Percentiles rank a stretch among this genome's conserved stretches.
Evolutionary conservation across 352 stramenopile species (phyloP).

Genomic region (Thraustotheca clavata): DNA sequence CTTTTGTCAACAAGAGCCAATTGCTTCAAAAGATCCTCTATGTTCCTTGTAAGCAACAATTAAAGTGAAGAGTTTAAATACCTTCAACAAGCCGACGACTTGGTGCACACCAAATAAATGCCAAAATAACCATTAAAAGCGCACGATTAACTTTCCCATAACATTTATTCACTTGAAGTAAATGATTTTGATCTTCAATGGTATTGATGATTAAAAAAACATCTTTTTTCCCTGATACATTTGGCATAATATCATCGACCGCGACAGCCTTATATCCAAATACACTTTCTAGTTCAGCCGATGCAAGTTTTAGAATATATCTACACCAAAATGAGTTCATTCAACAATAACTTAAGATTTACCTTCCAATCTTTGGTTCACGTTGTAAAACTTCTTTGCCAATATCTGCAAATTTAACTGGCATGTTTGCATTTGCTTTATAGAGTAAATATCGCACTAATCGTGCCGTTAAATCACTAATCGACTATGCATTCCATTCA

Average conservation of each 20-base stretch:
- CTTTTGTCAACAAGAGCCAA: conserved; percentile 47
- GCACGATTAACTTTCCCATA: conserved; percentile 46
- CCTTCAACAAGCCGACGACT: conserved; percentile 59
- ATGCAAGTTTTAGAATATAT: conserved; percentile 72
- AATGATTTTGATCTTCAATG: conserved; percentile 56
- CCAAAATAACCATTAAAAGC: conserved; percentile 75
- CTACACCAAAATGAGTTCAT: conserved; percentile 26
- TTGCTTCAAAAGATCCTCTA: conserved; percentile 77
- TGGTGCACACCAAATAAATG: conserved; percentile 69
- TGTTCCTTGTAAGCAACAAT: neutral
- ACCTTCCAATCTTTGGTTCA: conserved; percentile 72
- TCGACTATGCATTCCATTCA: conserved; percentile 25
- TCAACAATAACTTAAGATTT: neutral
- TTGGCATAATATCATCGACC: conserved; percentile 46
- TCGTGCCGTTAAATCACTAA: conserved; percentile 64
- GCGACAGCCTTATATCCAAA: conserved; percentile 70
- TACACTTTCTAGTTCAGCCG: conserved; percentile 60
- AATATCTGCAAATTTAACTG: conserved; percentile 73
- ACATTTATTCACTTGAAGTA: conserved; percentile 68
- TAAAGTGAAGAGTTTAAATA: conserved; percentile 20
- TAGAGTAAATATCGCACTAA: conserved; percentile 81
- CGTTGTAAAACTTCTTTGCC: conserved; percentile 75
- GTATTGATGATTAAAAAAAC: conserved; percentile 76
- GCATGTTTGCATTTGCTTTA: conserved; percentile 67
- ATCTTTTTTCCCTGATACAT: conserved; percentile 31